phyloP scores from a whole-genome alignment of 2,329 filamentous ascomycete genomes.

The Onygenales sp. region DNA sequence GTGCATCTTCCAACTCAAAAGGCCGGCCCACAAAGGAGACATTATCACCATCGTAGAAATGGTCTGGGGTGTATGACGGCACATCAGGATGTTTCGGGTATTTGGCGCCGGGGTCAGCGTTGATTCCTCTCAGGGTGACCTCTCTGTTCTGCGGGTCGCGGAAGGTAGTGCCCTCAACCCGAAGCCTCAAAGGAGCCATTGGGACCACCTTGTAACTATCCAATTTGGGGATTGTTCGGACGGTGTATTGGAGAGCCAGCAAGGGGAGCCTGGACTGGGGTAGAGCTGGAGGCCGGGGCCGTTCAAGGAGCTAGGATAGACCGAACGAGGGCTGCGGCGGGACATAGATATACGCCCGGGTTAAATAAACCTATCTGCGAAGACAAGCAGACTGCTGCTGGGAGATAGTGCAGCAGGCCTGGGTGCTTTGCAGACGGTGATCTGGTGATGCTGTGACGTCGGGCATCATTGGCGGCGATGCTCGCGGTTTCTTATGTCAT shows the following conservation, averaged over 20 bases:
- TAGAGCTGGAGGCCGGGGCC: neutral
- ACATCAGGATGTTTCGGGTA: constrained; percentile 71
- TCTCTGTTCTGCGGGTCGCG: constrained; percentile 73
- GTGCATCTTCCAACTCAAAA: constrained; percentile 73
- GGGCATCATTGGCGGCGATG: neutral
- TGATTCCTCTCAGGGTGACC: constrained; percentile 85
- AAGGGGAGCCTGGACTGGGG: neutral
- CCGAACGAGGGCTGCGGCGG: neutral
- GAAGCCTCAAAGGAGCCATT: constrained; percentile 69
- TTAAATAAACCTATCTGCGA: neutral
- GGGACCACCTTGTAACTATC: neutral
- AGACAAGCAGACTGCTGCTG: neutral
- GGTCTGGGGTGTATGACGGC: constrained; percentile 65
- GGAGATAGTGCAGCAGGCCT: neutral
- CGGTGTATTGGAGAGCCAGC: neutral
- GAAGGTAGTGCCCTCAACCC: constrained; percentile 78
- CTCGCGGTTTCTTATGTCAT: neutral
- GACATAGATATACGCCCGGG: neutral
- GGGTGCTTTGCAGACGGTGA: neutral
- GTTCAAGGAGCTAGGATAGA: neutral
- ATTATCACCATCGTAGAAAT: constrained; percentile 88
- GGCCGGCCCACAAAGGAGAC: constrained; percentile 83
- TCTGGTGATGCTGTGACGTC: neutral
- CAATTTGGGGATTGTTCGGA: neutral
- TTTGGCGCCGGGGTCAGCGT: constrained; percentile 84